phyloP scores from a whole-genome alignment of 176 grass and related monocot genomes.

The Aegilops sharonensis region DNA sequence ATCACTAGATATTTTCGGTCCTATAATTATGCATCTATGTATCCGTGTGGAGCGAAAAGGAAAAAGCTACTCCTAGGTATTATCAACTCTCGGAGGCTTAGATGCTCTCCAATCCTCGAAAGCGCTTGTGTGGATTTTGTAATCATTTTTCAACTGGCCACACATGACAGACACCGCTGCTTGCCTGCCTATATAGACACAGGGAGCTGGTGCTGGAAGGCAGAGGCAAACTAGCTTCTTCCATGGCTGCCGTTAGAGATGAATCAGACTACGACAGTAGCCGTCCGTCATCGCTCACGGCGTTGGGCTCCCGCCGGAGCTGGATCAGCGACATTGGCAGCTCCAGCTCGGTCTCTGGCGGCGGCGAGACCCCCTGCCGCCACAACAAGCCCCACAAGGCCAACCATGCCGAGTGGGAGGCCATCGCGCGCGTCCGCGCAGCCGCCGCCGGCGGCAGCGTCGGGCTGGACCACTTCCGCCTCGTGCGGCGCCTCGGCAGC shows the following conservation, averaged over 20 bases:
- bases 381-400: constrained; percentile 81
- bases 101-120: too few relatives aligned
- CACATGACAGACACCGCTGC: constrained; percentile 6
- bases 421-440: constrained; percentile 55
- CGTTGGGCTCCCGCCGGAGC: constrained; percentile 58
- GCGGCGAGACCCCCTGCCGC: constrained; percentile 3
- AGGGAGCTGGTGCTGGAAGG: constrained; percentile 24
- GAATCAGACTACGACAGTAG: constrained; percentile 90
- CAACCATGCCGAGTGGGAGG: constrained; percentile 85
- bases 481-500: constrained; percentile 73
- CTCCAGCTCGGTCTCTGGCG: constrained; percentile 69
- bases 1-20: too few relatives aligned
- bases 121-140: neutral
- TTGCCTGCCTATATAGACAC: constrained; percentile 31
- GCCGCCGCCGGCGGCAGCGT: constrained; percentile 38
- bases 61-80: too few relatives aligned
- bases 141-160: constrained; percentile 17
- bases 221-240: constrained; percentile 11
- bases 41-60: too few relatives aligned
- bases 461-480: constrained; percentile 82
- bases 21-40: too few relatives aligned
- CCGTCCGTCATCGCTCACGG: constrained; percentile 63
- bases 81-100: too few relatives aligned
- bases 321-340: constrained; percentile 84
- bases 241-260: constrained; percentile 51